phyloP scores from a whole-genome alignment of 805 yeast species.

The Saccharomycopsis javanensis region DNA sequence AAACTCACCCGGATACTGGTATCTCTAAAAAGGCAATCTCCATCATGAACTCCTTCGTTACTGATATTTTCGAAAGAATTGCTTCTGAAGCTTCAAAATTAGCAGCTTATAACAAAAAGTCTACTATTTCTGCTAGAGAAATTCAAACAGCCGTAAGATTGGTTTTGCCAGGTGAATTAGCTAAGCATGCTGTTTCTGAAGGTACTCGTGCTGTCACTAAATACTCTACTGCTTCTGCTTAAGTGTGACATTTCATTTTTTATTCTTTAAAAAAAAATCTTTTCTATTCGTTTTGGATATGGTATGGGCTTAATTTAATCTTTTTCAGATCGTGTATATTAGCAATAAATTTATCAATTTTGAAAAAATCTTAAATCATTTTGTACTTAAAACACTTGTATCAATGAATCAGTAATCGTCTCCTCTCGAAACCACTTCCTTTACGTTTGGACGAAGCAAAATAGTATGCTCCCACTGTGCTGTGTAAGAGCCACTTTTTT shows the following conservation, averaged over 20 bases:
- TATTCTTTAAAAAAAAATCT: background rate
- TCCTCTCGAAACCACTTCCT: constrained; percentile 92
- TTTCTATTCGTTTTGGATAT: background rate
- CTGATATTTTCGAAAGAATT: constrained; percentile 96
- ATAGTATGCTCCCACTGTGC: constrained; percentile 97
- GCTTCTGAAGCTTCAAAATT: constrained; percentile 97
- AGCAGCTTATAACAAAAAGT: constrained; percentile 97
- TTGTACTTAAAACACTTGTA: background rate
- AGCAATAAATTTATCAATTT: constrained; percentile 4
- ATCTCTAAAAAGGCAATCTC: constrained; percentile 98
- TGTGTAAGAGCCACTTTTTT: constrained; percentile 75
- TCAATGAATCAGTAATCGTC: constrained; percentile 62
- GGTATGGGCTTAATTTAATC: constrained; percentile 11
- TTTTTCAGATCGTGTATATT: constrained; percentile 13
- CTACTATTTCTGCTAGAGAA: constrained; percentile 96
- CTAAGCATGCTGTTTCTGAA: constrained; percentile 97
- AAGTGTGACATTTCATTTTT: background rate
- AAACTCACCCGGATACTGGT: constrained; percentile 99
- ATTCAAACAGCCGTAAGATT: constrained; percentile 98
- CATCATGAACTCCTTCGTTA: constrained; percentile 96
- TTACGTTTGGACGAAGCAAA: constrained; percentile 77
- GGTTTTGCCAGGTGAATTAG: constrained; percentile 96
- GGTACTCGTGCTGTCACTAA: constrained; percentile 74
- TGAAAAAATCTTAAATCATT: background rate
- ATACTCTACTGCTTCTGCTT: constrained; percentile 18